Percentiles rank a stretch among this genome's conserved stretches.
Conservation (phyloP, 495 filamentous ascomycete genomes). For the Hypoxylon lienhwacheense region DNA sequence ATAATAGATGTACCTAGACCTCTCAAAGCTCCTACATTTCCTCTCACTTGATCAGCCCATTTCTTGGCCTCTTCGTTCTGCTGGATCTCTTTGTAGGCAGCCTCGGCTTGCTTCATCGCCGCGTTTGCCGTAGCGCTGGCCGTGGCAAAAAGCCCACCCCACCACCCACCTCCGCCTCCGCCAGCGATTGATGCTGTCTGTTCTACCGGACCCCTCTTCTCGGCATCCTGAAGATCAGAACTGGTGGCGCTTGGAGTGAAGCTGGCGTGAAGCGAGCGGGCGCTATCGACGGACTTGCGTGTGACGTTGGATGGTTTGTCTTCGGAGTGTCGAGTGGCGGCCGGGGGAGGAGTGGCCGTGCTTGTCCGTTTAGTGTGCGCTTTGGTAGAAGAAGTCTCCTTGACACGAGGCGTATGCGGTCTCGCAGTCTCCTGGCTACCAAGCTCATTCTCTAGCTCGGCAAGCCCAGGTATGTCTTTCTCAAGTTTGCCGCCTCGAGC, state of each 20-base stretch:
- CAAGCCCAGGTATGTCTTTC: constrained; percentile 66
- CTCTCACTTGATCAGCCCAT: constrained; percentile 93
- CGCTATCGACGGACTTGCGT: constrained; percentile 76
- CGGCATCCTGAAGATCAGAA: constrained; percentile 55
- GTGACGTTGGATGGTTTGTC: constrained; percentile 43
- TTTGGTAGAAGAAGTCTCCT: constrained; percentile 57
- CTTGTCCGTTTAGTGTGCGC: constrained; percentile 60
- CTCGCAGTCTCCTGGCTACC: constrained; percentile 67
- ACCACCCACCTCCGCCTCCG: constrained; percentile 78
- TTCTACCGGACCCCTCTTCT: constrained; percentile 50
- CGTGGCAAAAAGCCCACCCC: constrained; percentile 76
- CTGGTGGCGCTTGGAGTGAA: constrained; percentile 56
- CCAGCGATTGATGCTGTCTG: constrained; percentile 45
- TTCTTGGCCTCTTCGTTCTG: constrained; percentile 94
- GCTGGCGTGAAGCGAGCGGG: constrained; percentile 63
- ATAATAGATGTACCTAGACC: constrained; percentile 68
- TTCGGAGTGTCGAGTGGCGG: constrained; percentile 62
- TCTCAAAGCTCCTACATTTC: constrained; percentile 80
- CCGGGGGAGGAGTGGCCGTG: constrained; percentile 57
- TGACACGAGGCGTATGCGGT: constrained; percentile 80
- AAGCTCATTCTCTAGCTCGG: constrained; percentile 78
- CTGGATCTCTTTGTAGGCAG: constrained; percentile 89
- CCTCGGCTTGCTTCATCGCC: constrained; percentile 93
- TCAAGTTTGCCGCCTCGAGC: constrained; percentile 51
- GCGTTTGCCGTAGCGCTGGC: constrained; percentile 67